A percentile compares a stretch with the other conserved stretches of the same genome.
phyloP scores from a whole-genome alignment of 768 basidiomycete genomes.

The Nidula microcarpa region DNA sequence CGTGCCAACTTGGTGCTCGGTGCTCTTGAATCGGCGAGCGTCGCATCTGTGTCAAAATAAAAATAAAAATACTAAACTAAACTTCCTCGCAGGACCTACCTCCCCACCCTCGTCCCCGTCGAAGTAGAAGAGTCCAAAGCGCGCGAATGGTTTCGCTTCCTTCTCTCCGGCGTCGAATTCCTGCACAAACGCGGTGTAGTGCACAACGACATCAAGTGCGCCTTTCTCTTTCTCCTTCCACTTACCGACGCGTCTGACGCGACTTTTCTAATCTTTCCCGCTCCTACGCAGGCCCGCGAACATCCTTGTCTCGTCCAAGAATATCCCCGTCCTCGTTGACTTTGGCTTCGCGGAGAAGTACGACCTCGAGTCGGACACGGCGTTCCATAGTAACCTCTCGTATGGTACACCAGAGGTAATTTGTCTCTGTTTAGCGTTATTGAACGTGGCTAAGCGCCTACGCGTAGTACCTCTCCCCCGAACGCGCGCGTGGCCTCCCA shows the following conservation, averaged over 20 bases:
- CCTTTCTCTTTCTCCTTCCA: constrained; percentile 9
- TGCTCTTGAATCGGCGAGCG: neutral
- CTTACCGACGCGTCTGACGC: neutral
- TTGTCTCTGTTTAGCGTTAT: neutral
- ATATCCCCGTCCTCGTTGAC: constrained; percentile 87
- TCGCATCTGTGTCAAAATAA: too few relatives aligned
- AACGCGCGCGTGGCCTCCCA: constrained; percentile 80
- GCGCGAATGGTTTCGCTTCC: constrained; percentile 75
- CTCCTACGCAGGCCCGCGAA: constrained; percentile 72
- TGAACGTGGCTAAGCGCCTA: too few relatives aligned
- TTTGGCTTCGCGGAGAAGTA: constrained; percentile 96
- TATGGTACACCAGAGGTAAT: constrained; percentile 90
- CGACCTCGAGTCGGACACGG: constrained; percentile 54
- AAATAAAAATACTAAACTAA: too few relatives aligned
- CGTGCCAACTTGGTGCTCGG: neutral
- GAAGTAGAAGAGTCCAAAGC: constrained; percentile 80
- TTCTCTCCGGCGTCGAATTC: constrained; percentile 81
- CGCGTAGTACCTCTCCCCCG: constrained; percentile 82
- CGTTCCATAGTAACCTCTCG: constrained; percentile 79
- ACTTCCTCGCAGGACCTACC: constrained; percentile 61
- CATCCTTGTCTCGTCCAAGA: constrained; percentile 76
- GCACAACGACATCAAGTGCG: constrained; percentile 93
- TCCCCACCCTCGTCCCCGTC: constrained; percentile 84
- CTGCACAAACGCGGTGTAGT: constrained; percentile 82
- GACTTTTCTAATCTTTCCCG: neutral